These are phyloP conservation scores for Globisporangium rhizosaccharum DNA, from an alignment of 352 stramenopile species.

Conservation along the genomic window DNA sequence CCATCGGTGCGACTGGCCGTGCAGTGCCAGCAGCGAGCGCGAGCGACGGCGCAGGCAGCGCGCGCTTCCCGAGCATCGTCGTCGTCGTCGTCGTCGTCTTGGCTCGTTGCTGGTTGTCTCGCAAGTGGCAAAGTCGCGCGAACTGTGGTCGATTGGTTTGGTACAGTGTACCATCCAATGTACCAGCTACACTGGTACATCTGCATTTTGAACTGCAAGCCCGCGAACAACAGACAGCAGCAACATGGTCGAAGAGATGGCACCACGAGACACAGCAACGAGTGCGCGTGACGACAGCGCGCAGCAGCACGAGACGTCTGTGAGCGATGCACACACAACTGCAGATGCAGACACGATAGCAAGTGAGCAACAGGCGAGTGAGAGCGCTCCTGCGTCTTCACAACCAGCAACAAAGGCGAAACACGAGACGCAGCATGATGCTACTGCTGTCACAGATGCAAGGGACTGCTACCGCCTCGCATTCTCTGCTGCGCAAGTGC, in stretches of 20 bases:
- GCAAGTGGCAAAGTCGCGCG: neutral
- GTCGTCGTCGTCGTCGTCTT: neutral
- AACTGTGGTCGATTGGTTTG: neutral
- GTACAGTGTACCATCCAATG: conserved; percentile 2
- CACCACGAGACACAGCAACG: too few species aligned
- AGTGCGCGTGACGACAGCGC: too few species aligned
- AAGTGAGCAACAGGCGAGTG: too few species aligned
- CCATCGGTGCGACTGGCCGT: neutral
- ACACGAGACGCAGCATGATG: neutral
- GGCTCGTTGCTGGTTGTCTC: neutral
- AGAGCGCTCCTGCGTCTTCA: too few species aligned
- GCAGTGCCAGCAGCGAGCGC: neutral
- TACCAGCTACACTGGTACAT: neutral
- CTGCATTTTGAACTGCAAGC: neutral
- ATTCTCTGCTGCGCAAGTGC: conserved; percentile 47
- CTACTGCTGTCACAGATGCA: too few species aligned
- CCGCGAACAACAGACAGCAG: too few species aligned
- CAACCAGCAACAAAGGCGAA: neutral
- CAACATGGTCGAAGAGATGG: too few species aligned
- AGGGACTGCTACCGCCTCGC: conserved; percentile 12
- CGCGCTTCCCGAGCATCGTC: conserved; percentile 1
- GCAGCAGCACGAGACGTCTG: too few species aligned
- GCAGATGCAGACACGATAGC: too few species aligned
- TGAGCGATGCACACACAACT: too few species aligned
- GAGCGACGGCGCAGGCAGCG: neutral